These are phyloP conservation scores for Chrysoporthe cubensis DNA, from an alignment of 2,329 filamentous ascomycete species.

Conservation along the genomic window DNA sequence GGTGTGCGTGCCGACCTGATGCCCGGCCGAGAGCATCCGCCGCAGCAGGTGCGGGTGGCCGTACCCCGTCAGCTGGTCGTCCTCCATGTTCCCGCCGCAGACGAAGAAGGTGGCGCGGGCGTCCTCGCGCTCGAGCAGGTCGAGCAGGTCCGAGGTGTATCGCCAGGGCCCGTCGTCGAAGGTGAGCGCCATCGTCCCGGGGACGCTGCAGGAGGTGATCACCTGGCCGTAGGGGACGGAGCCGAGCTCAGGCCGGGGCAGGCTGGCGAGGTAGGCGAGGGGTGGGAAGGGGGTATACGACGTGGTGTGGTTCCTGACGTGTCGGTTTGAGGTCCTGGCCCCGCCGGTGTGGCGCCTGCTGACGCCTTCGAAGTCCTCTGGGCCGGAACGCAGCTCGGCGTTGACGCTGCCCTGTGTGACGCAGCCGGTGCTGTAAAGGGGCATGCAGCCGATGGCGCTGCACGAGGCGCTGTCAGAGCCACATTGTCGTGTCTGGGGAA, in stretches of 20 bases:
- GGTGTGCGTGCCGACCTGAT: constrained; percentile 54
- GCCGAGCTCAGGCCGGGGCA: constrained; percentile 58
- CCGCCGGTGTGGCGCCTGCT: not conserved
- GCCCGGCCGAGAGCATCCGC: constrained; percentile 49
- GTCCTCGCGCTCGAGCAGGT: constrained; percentile 60
- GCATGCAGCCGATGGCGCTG: constrained; percentile 10
- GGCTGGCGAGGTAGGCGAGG: constrained; percentile 34
- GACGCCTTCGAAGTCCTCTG: not conserved
- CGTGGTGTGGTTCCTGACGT: not conserved
- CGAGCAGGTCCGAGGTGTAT: constrained; percentile 64
- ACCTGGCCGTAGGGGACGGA: constrained; percentile 58
- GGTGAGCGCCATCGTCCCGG: constrained; percentile 66
- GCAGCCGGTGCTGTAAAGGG: constrained; percentile 23
- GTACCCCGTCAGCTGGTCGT: constrained; percentile 23
- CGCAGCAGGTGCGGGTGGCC: constrained; percentile 40
- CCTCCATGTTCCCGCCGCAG: constrained; percentile 53
- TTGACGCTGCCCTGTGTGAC: constrained; percentile 13
- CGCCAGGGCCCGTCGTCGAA: constrained; percentile 69
- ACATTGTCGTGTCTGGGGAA: not conserved
- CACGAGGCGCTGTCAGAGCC: constrained; percentile 15
- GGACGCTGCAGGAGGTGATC: constrained; percentile 59
- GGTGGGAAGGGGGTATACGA: constrained; percentile 5
- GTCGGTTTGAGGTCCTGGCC: not conserved
- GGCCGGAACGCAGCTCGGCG: not conserved
- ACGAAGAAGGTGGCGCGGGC: constrained; percentile 73